Evolutionary conservation across 164 flowering plant species (phyloP), one percentile per base, ranked within the genome.

Genomic region (Stephania cephalantha): DNA sequence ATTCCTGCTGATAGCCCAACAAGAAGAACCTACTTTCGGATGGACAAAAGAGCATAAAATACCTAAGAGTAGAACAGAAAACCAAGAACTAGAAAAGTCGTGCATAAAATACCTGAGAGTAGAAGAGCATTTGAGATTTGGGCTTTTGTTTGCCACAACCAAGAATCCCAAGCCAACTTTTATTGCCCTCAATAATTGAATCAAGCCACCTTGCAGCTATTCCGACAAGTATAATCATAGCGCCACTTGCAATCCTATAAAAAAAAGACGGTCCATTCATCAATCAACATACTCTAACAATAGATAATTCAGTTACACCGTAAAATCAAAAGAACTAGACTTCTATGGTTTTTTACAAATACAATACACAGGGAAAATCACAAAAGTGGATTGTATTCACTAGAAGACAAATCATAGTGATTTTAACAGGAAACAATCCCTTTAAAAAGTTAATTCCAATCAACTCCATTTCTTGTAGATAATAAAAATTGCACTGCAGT

Each of bases 21-120:
- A 85, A 92, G 79, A 72, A 95, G 78, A 74, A 71, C 86, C 98
- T 95, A 78, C 18, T 71, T 74, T 68, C 45, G 52, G 69, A 73
- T 63, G 58, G 68, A 71, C 29, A 78, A 50, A 75, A 69, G 30
- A 65, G 70, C 13, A 18, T 25, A 17, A 1, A 31, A 25, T 68
- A 95, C 98, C 98, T 93, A 97, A 53, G 89, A 69, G 75, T 78
- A 81, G 81, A 91, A 93, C 73, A 95, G 92, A 25, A 25, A 25
- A 25, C 25, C 25, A 25, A 79, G 46, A 42, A 53, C 22, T 69
- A 52, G 8, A 71, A 76, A 73, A 6, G 12, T 50, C 9, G 6
- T n/a, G 31, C 31, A 18, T 25, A 17, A 1, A 31, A 25, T 68
- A 95, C 98, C 98, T 93, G 98, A 53, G 89, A 69, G 75, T 78